Percentiles rank a stretch among this genome's conserved stretches.
Evolutionary conservation across 169 alveolate genomes (phyloP).

Genomic region (Eimeria praecox): DNA sequence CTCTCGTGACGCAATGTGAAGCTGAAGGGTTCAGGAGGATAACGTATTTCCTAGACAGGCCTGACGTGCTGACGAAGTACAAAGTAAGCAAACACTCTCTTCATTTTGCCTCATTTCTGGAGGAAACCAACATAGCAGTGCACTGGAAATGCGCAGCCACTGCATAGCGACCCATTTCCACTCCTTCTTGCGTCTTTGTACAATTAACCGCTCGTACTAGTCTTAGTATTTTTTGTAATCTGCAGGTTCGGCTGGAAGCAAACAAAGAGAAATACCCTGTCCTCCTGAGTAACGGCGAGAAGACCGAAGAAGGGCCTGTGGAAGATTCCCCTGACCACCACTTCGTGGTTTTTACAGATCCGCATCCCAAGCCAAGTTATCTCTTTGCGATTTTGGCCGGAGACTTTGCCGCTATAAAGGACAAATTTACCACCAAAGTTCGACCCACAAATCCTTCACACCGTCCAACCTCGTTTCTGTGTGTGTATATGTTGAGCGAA

Average conservation of each 20-base stretch:
- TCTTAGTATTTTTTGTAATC: background rate
- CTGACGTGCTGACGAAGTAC: constrained; percentile 93
- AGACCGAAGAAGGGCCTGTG: constrained; percentile 88
- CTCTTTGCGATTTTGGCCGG: constrained; percentile 97
- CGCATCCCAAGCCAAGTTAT: constrained; percentile 95
- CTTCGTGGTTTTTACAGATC: constrained; percentile 90
- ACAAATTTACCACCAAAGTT: constrained; percentile 88
- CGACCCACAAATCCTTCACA: constrained; percentile 32
- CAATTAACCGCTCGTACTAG: background rate
- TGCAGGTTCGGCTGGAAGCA: constrained; percentile 91
- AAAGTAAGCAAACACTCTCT: constrained; percentile 75
- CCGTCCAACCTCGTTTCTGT: background rate
- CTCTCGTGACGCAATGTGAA: constrained; percentile 95
- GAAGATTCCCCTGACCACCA: constrained; percentile 82
- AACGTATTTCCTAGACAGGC: constrained; percentile 95
- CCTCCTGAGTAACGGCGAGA: constrained; percentile 92
- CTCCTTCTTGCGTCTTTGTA: background rate
- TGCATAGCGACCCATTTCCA: background rate
- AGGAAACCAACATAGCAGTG: background rate
- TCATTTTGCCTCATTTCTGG: background rate
- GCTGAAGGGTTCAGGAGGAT: constrained; percentile 95
- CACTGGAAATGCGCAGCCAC: background rate
- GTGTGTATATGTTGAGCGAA: background rate
- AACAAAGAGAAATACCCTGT: constrained; percentile 92
- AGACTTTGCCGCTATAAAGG: constrained; percentile 87